Base-by-base conservation (phyloP, 768 basidiomycete species). In the Cystobasidium onofrii region DNA sequence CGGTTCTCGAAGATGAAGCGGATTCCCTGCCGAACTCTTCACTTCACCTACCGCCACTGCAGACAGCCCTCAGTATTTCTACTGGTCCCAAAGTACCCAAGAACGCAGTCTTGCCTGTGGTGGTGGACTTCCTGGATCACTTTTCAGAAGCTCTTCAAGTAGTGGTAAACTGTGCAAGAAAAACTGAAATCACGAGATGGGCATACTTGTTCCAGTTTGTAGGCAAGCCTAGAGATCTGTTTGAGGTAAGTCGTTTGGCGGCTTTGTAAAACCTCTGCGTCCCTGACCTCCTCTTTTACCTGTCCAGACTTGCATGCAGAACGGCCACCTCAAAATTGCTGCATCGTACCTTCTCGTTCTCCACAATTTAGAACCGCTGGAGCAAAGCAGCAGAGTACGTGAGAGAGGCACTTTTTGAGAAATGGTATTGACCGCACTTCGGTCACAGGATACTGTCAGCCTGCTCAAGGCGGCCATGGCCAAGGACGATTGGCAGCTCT, bases 111-210 rank as follows among this genome's bases (percentile, higher is more conserved):
- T 81, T 97, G 34, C 84, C 88, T 0, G 83, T 84, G 1, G 88
- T 90, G 10, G 84, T 98, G 75, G 90, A 92, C 75, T 97, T 99
- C 78, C 82, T 99, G 76, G 96, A 99, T 78, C 88, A 97, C 80
- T 98, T 98, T 79, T 90, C 94, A 75, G 89, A 86, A 65, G 86
- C 89, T 6, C 82, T 97, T 71, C 92, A 97, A 73, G 93, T 98
- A 7, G 91, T 98, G 15, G 94, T 97, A 12, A 89, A 90, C 4
- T 97, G 95, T 78, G 95, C 96, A 23, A 85, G 96, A 66, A 99
- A 99, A 83, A 97, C 92, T 6, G 96, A 99, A 81, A 86, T 94
- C 79, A 88, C 90, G 2, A 82, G 89, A 64, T 99, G 96, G 96
- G 86, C 86, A 57, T 86, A 88, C 69, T 82, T 99, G 46, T 99